Base-by-base conservation (phyloP, 371 early-diverging fungal species). In the Caulochytrium protostelioides region DNA sequence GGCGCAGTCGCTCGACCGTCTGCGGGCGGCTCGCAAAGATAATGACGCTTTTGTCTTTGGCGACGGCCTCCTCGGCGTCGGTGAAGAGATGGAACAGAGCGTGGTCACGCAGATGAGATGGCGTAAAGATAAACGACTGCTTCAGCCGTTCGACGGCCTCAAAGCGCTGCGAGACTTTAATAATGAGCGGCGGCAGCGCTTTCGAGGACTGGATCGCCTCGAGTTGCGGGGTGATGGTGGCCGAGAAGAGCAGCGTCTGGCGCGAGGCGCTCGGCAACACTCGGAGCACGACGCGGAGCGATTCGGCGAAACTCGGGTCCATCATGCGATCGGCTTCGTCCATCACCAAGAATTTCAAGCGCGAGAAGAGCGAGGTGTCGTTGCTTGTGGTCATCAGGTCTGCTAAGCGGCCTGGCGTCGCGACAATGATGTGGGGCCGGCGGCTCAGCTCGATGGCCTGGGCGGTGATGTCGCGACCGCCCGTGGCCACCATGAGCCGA, bases 321-420 rank as follows among this genome's bases (percentile, higher is more conserved):
- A 97, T 55, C 38, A 97, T 50, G 26, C 89, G 69, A 69, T 99
- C 98, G 2, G 97, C 98, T 61, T 99, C 98, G 65, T 99, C 99
- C 40, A 98, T 37, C 15, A 66, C 59, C 19, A 65, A 29, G 37
- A 60, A 62, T 34, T 45, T 40, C 6, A 62, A 17, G 22, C 59
- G 30, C 23, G 54, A 52, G 12, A 85, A 49, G 35, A 71, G 47
- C 3, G 76, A 56, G 6, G 74, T 76, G 18, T 79, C 65, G 0
- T 71, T 41, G 43, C 70, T 74, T 44, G 72, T 74, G 21, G 69
- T 61, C 22, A 97, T 77, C 53, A 84, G 92, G 55, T 95, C 92
- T 5, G 78, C 82, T 24, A 97, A 60, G 25, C 97, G 65, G 0
- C 99, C 99, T 0, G 99, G 98, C 7, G 98, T 97, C 5, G 94